These are phyloP conservation scores for Geotrichum bryndzae DNA, from an alignment of 1,139 yeast species.

Conservation along the genomic window DNA sequence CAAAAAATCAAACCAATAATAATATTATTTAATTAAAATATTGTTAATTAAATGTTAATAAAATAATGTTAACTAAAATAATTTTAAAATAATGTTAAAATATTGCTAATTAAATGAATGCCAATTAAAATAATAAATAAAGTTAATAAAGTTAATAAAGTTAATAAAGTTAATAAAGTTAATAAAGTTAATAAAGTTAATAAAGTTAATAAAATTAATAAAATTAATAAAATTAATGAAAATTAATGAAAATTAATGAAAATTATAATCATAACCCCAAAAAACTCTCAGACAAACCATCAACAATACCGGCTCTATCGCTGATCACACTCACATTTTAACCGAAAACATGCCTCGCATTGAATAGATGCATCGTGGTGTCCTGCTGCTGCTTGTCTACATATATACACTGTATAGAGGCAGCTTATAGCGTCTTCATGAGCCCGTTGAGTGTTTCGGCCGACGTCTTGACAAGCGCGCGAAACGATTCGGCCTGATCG, in stretches of 20 bases:
- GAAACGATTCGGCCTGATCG: constrained; percentile 5
- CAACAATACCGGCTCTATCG: not conserved
- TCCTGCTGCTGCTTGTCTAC: not conserved
- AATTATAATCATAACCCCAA: not conserved
- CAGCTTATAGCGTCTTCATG: not conserved
- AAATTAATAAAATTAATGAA: too few species aligned
- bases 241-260: too few species aligned
- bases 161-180: too few species aligned
- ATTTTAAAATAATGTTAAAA: too few species aligned
- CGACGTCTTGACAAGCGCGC: constrained; percentile 1
- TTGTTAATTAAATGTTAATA: too few species aligned
- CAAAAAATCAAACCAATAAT: not conserved
- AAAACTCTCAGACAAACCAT: not conserved
- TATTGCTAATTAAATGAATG: not conserved
- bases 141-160: not conserved
- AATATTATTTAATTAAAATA: not conserved
- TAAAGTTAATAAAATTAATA: too few species aligned
- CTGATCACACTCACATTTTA: not conserved
- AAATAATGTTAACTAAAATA: too few species aligned
- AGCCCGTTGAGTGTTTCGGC: not conserved
- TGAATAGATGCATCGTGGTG: not conserved
- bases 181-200: too few species aligned
- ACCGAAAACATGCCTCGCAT: not conserved
- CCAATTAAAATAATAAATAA: not conserved
- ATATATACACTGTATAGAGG: too few species aligned